Conservation (phyloP, 257 asterid genomes). For the Solanum pimpinellifolium region DNA sequence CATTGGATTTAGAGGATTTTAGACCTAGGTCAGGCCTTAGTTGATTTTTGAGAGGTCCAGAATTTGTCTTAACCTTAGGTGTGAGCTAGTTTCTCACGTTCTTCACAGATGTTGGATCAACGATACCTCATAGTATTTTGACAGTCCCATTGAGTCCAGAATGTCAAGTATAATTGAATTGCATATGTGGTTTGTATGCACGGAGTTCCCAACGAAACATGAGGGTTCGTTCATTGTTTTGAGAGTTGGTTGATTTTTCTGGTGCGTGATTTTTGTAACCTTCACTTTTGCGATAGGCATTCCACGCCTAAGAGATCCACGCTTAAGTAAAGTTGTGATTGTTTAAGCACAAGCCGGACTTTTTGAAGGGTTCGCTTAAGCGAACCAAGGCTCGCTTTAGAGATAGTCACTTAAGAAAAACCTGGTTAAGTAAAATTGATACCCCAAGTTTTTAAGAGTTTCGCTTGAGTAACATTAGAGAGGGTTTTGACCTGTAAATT, state of each 20-base stretch:
- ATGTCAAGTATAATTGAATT: background rate
- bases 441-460: too few relatives aligned
- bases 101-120: background rate
- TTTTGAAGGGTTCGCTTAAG: too few relatives aligned
- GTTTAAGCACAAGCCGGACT: too few relatives aligned
- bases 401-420: too few relatives aligned
- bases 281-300: background rate
- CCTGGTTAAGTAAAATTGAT: too few relatives aligned
- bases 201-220: background rate
- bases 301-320: too few relatives aligned
- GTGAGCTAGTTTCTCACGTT: background rate
- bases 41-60: background rate
- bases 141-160: background rate
- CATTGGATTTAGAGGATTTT: background rate
- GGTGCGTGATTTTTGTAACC: background rate
- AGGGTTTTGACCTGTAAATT: too few relatives aligned
- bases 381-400: too few relatives aligned
- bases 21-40: background rate
- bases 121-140: background rate
- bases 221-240: background rate
- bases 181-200: background rate
- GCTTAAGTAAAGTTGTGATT: too few relatives aligned
- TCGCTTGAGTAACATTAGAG: too few relatives aligned
- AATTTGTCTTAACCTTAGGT: background rate
- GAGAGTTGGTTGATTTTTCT: background rate